A percentile compares a stretch with the other conserved stretches of the same genome.
Evolutionary conservation across 2,329 filamentous ascomycete species (phyloP).

Genomic region (Stachybotrys elegans): DNA sequence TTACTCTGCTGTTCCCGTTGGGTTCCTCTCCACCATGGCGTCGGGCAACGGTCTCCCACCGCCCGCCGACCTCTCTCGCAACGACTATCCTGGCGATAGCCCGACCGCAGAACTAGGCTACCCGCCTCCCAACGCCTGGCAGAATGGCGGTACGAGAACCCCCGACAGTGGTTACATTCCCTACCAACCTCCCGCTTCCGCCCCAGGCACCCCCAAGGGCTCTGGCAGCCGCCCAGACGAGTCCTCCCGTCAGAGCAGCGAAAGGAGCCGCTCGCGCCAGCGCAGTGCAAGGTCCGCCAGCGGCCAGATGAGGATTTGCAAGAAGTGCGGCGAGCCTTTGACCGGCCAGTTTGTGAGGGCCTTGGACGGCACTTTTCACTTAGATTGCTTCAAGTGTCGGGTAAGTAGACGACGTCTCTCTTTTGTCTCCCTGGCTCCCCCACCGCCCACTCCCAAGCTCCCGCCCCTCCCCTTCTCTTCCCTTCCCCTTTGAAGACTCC

Average conservation of each 20-base stretch:
- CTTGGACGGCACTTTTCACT: constrained; percentile 86
- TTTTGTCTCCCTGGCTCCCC: constrained; percentile 4
- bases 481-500: background rate
- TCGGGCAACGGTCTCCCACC: constrained; percentile 41
- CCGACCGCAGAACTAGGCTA: constrained; percentile 23
- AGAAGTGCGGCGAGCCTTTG: constrained; percentile 82
- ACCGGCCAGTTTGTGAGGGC: constrained; percentile 96
- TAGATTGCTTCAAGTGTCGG: constrained; percentile 96
- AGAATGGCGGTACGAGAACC: constrained; percentile 29
- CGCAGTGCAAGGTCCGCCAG: constrained; percentile 51
- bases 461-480: constrained; percentile 6
- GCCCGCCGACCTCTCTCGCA: constrained; percentile 31
- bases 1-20: too few species aligned
- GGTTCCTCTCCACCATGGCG: constrained; percentile 32
- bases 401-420: constrained; percentile 58
- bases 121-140: constrained; percentile 28
- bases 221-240: constrained; percentile 27
- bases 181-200: constrained; percentile 29
- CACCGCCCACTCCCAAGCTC: constrained; percentile 4
- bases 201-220: constrained; percentile 24
- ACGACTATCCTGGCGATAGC: constrained; percentile 20
- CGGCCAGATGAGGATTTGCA: constrained; percentile 63
- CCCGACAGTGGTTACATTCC: constrained; percentile 29
- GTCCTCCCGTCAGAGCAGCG: constrained; percentile 48
- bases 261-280: constrained; percentile 53